These are phyloP conservation scores for Emydomyces testavorans DNA, from an alignment of 2,329 filamentous ascomycete species.

Conservation along the genomic window DNA sequence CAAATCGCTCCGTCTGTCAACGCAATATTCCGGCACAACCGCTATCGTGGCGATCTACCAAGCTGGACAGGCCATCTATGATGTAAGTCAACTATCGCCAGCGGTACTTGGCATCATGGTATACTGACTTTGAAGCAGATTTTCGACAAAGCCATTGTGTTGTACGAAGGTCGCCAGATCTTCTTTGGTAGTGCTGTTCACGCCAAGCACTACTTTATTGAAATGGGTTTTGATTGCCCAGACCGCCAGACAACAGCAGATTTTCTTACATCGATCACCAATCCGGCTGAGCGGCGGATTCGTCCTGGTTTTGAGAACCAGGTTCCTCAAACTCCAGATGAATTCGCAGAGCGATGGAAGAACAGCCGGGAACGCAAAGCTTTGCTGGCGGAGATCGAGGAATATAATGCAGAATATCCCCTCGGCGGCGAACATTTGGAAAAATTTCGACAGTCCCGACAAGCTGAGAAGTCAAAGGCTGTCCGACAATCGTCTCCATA, in stretches of 20 bases:
- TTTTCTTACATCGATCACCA: constrained; percentile 71
- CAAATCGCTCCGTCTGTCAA: constrained; percentile 64
- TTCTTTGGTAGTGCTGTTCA: constrained; percentile 60
- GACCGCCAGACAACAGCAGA: constrained; percentile 71
- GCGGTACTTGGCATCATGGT: constrained; percentile 14
- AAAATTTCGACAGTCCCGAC: constrained; percentile 24
- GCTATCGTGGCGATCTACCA: constrained; percentile 83
- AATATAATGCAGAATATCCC: constrained; percentile 34
- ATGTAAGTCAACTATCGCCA: constrained; percentile 19
- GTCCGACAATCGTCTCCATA: constrained; percentile 62
- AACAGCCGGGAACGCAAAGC: constrained; percentile 39
- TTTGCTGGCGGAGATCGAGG: constrained; percentile 35
- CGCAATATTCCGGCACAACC: constrained; percentile 69
- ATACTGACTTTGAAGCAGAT: constrained; percentile 29
- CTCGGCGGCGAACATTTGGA: constrained; percentile 21
- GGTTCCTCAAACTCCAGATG: constrained; percentile 58
- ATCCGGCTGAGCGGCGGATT: constrained; percentile 68
- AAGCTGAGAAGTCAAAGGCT: constrained; percentile 34
- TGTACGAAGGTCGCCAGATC: constrained; percentile 63
- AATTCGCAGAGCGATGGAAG: constrained; percentile 52
- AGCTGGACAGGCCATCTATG: constrained; percentile 69
- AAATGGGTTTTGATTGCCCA: constrained; percentile 61
- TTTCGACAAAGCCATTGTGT: constrained; percentile 76
- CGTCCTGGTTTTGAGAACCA: constrained; percentile 42
- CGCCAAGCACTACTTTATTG: constrained; percentile 63